Base-by-base conservation (phyloP, 1,139 yeast genomes). In the Hemisphaericaspora subhashii region DNA sequence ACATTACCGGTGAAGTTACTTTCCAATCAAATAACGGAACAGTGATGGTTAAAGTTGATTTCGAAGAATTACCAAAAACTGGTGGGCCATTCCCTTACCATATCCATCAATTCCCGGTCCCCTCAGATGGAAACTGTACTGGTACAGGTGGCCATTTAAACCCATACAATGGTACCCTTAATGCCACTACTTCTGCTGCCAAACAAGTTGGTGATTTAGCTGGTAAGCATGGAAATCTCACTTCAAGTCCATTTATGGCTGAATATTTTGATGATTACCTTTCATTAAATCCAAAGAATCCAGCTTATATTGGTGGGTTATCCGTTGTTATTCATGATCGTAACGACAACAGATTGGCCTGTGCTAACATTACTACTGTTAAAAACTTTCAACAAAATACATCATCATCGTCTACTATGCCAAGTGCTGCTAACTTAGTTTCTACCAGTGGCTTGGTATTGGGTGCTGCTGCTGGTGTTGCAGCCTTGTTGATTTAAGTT, bases 61-160 rank as follows among this genome's bases (percentile, higher is more conserved):
- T 69, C 23, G 33, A 47, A 5, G 62, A 59, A 22, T 64, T 70
- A 49, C 76, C 76, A 13, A 26, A 50, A 4, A 28, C 48, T 5
- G 71, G 71, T 22, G 74, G 74, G 22, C 72, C 74, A 31, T 70
- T 68, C 59, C 52, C 61, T 38, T 70, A 69, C 59, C 75, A 69
- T 47, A 58, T 71, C 35, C 75, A 71, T 50, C 58, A 57, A 40
- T 43, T 43, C 12, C 64, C 68, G n/a, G 73, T 70, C 27, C 74
- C 74, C 6, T 35, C 60, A 7, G 53, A 63, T 41, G 74, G 74
- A 16, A 61, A 63, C 52, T 71, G 77, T 55, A 55, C 62, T 25
- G 73, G 62, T 28, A 66, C 76, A 20, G 41, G 42, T 33, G 60
- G 45, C 17, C 74, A 68, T 52, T 66, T 70, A 47, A 60, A 71